Base-by-base conservation (phyloP, 805 yeast species). In the Vanderwaltozyma tropicalis region DNA sequence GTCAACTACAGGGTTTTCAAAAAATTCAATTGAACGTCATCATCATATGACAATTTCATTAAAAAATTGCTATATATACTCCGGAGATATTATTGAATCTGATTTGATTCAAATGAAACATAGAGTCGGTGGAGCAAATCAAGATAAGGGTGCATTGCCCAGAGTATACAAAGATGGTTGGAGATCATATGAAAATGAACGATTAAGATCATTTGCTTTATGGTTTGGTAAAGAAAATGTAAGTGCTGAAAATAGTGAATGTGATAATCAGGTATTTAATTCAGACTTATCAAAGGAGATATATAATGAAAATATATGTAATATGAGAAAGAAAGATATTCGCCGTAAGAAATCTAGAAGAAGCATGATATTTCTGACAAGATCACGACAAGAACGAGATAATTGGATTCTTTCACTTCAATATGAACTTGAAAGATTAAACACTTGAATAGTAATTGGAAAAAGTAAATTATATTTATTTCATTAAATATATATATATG, bases 341-440 rank as follows among this genome's bases (percentile, higher is more conserved):
- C 22, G 21, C n/a, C 5, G 15, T 3, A 29, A 28, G 19, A 3
- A 20, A 10, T 21, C 16, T 15, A 21, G 13, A 15, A 24, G 31
- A 27, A 35, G 10, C 32, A 65, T 81, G 63, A 78, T 81, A 3
- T 87, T 88, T 53, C 69, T 86, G 73, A 79, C 95, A 9, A 60
- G 87, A 33, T 83, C 95, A 1, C 63, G 89, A 28, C 80, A 80
- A 43, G 95, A 86, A 48, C 66, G 88, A 38, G 96, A 89, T 50
- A 44, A 74, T 24, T 88, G 97, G 97, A 88, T 83, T 2, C 43
- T 57, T 13, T 48, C 55, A 19, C 41, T 65, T 19, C 50, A 55
- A 37, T 45, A 53, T n/a, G 65, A 63, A 33, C 31, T 64, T 28
- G 69, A 64, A 36, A 50, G 67, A 32, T 45, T 60, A 19, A 35